Conservation (phyloP, 2,329 filamentous ascomycete species). For the Remersonia thermophila region DNA sequence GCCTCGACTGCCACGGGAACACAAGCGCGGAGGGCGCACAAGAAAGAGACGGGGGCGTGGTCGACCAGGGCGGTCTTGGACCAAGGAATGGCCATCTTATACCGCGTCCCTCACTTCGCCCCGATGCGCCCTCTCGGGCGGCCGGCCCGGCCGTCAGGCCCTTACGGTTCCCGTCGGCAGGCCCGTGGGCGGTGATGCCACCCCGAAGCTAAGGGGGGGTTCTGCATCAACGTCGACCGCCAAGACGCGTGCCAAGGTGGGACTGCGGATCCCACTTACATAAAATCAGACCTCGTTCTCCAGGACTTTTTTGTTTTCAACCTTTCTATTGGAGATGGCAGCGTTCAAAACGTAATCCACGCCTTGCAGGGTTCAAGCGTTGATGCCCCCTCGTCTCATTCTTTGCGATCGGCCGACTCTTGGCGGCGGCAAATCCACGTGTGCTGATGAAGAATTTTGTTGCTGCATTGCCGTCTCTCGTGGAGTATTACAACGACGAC, state of each 20-base stretch:
- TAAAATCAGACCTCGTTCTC: slow-evolving; percentile 2
- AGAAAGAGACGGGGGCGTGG: no score
- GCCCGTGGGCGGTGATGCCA: no score
- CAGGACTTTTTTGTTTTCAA: slow-evolving; percentile 1
- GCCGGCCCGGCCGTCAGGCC: no score
- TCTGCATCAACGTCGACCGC: slow-evolving; percentile 2
- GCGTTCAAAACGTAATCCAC: slow-evolving; percentile 7
- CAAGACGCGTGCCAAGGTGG: slow-evolving; percentile 6
- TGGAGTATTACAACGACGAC: no score
- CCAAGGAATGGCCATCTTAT: no score
- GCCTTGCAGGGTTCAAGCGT: not conserved
- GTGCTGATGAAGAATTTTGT: not conserved
- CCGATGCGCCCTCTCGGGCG: no score
- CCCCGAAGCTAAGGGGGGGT: no score
- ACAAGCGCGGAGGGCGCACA: slow-evolving; percentile 1
- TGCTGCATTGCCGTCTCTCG: no score
- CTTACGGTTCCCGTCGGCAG: no score
- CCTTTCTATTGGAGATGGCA: slow-evolving; percentile 4
- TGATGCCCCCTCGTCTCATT: not conserved
- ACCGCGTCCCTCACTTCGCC: no score
- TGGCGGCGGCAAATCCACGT: not conserved
- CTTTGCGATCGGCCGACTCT: not conserved
- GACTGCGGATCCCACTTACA: slow-evolving; percentile 7
- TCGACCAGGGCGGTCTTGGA: no score
- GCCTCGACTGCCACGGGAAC: not conserved